Conservation (phyloP, 2,329 filamentous ascomycete species). For the Xylariaceae sp. region DNA sequence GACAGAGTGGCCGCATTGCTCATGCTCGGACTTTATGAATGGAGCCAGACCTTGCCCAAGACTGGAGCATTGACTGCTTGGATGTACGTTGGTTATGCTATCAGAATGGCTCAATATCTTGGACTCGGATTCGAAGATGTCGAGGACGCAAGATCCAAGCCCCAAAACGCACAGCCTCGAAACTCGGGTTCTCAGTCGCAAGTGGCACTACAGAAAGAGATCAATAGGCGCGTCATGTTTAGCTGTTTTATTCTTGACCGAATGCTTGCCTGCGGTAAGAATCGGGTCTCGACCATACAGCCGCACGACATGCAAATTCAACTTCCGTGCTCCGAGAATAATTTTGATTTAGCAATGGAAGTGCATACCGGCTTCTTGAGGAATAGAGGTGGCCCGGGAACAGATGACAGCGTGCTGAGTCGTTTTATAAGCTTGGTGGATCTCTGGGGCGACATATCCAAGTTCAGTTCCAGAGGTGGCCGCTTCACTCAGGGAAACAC, state of each 20-base stretch:
- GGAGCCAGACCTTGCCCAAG: slow-evolving; percentile 54
- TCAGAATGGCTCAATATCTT: slow-evolving; percentile 59
- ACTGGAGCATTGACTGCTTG: slow-evolving; percentile 56
- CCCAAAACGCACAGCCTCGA: slow-evolving; percentile 14
- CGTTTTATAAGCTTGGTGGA: slow-evolving; percentile 56
- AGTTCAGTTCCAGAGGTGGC: slow-evolving; percentile 49
- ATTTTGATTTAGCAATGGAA: slow-evolving; percentile 58
- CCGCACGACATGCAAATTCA: slow-evolving; percentile 59
- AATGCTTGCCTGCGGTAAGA: slow-evolving; percentile 61
- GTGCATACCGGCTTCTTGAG: slow-evolving; percentile 48
- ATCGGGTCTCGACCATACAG: slow-evolving; percentile 55
- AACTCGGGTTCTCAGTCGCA: slow-evolving; percentile 19
- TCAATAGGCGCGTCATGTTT: slow-evolving; percentile 66
- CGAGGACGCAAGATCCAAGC: slow-evolving; percentile 13
- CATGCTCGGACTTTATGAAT: slow-evolving; percentile 69
- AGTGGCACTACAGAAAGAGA: slow-evolving; percentile 52
- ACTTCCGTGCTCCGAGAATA: slow-evolving; percentile 62
- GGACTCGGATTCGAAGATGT: slow-evolving; percentile 54
- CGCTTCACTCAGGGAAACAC: slow-evolving; percentile 41
- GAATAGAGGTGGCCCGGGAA: slow-evolving; percentile 14
- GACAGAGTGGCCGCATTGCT: slow-evolving; percentile 64
- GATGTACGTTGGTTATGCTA: slow-evolving; percentile 61
- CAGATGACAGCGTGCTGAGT: slow-evolving; percentile 45
- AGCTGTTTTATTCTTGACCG: slow-evolving; percentile 71
- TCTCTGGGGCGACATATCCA: slow-evolving; percentile 55